Evolutionary conservation across 306 rosid genomes (phyloP).

Genomic region (Cucumis sativus): DNA sequence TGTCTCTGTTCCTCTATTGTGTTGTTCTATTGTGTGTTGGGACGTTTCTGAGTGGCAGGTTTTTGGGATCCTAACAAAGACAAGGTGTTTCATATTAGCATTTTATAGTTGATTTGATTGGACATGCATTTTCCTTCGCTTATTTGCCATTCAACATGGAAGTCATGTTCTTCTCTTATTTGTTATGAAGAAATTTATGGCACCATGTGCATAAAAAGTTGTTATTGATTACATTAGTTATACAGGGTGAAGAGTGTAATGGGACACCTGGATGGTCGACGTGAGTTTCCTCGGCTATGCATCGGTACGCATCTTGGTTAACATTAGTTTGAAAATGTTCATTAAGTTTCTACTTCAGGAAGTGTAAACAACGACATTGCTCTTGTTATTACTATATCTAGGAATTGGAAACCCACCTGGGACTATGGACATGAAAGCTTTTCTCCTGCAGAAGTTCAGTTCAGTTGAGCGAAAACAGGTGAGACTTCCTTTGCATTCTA

Average conservation of each 20-base stretch:
- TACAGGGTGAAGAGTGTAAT: constrained; percentile 73
- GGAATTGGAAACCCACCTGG: constrained; percentile 93
- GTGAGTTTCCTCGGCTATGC: constrained; percentile 75
- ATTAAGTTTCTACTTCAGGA: background rate
- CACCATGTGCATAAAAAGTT: background rate
- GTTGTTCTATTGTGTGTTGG: no score
- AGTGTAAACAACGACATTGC: background rate
- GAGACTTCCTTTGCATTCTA: background rate
- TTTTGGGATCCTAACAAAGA: no score
- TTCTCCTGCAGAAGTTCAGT: constrained; percentile 71
- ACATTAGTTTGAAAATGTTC: background rate
- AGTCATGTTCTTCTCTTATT: no score
- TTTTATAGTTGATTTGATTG: background rate
- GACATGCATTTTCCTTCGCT: background rate
- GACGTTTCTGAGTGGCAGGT: no score
- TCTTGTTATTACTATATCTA: constrained; percentile 12
- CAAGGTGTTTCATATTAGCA: background rate
- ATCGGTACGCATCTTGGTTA: constrained; percentile 39
- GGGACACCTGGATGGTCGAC: constrained; percentile 73
- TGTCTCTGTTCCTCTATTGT: no score
- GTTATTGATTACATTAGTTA: constrained; percentile 14
- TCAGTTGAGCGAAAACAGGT: constrained; percentile 65
- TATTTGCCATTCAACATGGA: no score
- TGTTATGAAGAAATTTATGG: background rate
- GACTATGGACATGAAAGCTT: constrained; percentile 75